Conservation (phyloP, 371 early-diverging fungal species). For the Mucor lusitanicus region DNA sequence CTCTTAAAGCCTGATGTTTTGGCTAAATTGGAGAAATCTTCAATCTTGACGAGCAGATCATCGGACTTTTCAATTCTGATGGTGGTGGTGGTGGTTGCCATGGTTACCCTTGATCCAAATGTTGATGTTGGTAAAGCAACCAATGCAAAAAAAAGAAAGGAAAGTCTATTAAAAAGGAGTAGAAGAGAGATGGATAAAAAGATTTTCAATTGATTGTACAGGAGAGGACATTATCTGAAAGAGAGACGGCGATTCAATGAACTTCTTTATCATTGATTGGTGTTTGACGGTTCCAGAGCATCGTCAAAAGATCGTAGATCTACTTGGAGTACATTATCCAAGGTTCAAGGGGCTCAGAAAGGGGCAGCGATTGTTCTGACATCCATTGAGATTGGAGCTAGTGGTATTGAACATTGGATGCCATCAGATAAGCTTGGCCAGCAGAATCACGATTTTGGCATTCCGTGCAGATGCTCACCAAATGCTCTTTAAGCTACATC, state of each 20-base stretch:
- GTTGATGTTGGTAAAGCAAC: not conserved
- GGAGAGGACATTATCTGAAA: not conserved
- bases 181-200: not conserved
- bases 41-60: constrained; percentile 3
- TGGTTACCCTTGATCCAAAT: not conserved
- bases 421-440: not conserved
- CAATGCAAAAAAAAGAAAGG: not conserved
- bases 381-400: not conserved
- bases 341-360: too few relatives aligned
- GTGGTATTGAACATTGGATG: not conserved
- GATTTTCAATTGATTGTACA: not conserved
- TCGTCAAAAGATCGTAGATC: not conserved
- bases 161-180: not conserved
- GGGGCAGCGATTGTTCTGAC: too few relatives aligned
- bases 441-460: not conserved
- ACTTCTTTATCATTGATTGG: constrained; percentile 7
- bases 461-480: not conserved
- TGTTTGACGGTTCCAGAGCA: not conserved
- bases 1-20: constrained; percentile 2
- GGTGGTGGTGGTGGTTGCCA: not conserved
- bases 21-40: not conserved
- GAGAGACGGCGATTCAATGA: constrained; percentile 7
- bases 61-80: not conserved
- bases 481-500: not conserved
- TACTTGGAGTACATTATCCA: not conserved